Conservation (phyloP, 106 monocot genomes). For the Acorus gramineus region DNA sequence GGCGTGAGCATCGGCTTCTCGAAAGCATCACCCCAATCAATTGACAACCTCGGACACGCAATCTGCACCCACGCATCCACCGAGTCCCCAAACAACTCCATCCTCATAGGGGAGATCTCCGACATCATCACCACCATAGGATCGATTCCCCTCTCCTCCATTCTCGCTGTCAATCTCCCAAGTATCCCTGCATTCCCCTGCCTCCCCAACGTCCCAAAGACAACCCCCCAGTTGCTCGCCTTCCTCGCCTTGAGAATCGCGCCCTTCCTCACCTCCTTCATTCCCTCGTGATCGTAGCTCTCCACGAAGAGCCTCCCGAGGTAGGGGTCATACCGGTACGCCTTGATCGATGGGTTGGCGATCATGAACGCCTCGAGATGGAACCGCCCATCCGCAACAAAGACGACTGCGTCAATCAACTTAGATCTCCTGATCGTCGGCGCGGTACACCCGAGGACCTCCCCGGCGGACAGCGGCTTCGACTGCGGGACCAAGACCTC, state of each 20-base stretch:
- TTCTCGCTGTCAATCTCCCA: conserved; percentile 49
- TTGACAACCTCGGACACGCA: conserved; percentile 89
- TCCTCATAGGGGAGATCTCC: conserved; percentile 78
- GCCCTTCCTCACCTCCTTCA: conserved; percentile 72
- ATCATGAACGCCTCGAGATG: conserved; percentile 99
- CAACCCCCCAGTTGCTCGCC: conserved; percentile 76
- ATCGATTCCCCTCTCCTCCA: conserved; percentile 81
- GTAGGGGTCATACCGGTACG: conserved; percentile 88
- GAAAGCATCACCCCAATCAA: conserved; percentile 98
- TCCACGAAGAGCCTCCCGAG: conserved; percentile 61
- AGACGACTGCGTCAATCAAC: conserved; percentile 44
- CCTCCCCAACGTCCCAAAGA: conserved; percentile 84
- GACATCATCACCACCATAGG: conserved; percentile 89
- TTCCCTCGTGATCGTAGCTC: conserved; percentile 74
- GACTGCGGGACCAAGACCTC: conserved; percentile 64
- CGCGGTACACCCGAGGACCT: conserved; percentile 88
- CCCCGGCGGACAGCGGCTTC: conserved; percentile 86
- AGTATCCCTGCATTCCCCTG: conserved; percentile 79
- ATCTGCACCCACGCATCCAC: conserved; percentile 99
- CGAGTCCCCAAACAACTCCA: conserved; percentile 67
- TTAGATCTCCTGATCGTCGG: conserved; percentile 40
- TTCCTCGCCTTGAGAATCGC: conserved; percentile 45
- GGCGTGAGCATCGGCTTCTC: conserved; percentile 75
- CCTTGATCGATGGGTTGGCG: conserved; percentile 63
- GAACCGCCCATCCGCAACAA: conserved; percentile 90